Evolutionary conservation across 306 rosid species (phyloP).

Genomic region (Vachellia collinsii): DNA sequence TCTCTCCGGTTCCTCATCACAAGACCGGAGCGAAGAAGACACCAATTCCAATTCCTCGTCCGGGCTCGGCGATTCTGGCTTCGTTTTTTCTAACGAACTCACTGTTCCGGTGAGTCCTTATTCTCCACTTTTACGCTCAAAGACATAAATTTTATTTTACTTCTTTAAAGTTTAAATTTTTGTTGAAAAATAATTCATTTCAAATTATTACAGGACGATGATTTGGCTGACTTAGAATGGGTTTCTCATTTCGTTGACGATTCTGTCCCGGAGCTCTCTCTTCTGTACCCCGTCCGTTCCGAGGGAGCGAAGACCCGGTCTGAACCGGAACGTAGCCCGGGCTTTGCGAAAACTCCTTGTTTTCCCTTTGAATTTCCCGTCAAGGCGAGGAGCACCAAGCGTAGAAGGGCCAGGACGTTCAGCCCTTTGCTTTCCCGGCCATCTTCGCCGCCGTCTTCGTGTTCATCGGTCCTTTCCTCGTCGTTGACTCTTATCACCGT

Average conservation of each 20-base stretch:
- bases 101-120: conserved; percentile 68
- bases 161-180: not conserved
- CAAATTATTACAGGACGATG: conserved; percentile 63
- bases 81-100: conserved; percentile 58
- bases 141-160: not conserved
- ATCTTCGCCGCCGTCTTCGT: conserved; percentile 52
- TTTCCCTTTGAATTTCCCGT: conserved; percentile 51
- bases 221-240: conserved; percentile 85
- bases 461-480: conserved; percentile 48
- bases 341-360: conserved; percentile 36
- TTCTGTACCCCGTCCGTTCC: conserved; percentile 47
- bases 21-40: conserved; percentile 40
- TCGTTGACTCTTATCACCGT: conserved; percentile 35
- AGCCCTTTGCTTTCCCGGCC: conserved; percentile 42
- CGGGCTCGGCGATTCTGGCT: conserved; percentile 49
- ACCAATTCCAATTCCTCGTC: conserved; percentile 52
- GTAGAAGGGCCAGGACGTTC: conserved; percentile 43
- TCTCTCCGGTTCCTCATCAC: conserved; percentile 52
- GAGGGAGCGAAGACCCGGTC: conserved; percentile 27
- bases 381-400: conserved; percentile 56
- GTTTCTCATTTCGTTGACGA: conserved; percentile 94
- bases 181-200: not conserved
- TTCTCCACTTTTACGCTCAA: conserved; percentile 1
- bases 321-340: conserved; percentile 45
- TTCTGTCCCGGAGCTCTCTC: conserved; percentile 57